These are phyloP conservation scores for Ustilago nuda DNA, from an alignment of 1,284 basidiomycete species.

Conservation along the genomic window DNA sequence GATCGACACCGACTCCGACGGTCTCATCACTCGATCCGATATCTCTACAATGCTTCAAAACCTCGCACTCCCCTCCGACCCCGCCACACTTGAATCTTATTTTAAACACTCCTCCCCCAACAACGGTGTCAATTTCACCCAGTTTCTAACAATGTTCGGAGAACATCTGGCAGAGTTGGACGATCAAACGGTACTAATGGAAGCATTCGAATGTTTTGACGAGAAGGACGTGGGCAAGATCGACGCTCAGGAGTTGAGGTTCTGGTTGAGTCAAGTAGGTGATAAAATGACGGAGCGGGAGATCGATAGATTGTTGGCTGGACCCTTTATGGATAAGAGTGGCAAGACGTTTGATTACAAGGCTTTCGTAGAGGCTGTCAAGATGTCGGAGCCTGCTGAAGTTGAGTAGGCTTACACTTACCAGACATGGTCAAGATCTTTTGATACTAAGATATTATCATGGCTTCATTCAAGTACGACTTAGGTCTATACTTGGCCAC, in stretches of 20 bases:
- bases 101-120: constrained; percentile 15
- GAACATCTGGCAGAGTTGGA: constrained; percentile 59
- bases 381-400: constrained; percentile 65
- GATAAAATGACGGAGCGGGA: constrained; percentile 63
- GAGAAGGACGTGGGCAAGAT: constrained; percentile 65
- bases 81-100: constrained; percentile 30
- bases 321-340: constrained; percentile 62
- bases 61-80: constrained; percentile 54
- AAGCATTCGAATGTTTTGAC: constrained; percentile 68
- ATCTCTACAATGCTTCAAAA: constrained; percentile 64
- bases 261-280: constrained; percentile 62
- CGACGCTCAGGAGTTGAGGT: constrained; percentile 56
- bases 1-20: constrained; percentile 69
- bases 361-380: constrained; percentile 65
- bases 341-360: constrained; percentile 67
- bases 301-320: constrained; percentile 58
- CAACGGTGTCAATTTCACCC: constrained; percentile 61
- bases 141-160: constrained; percentile 68
- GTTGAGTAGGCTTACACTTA: constrained; percentile 37
- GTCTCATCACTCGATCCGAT: constrained; percentile 65
- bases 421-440: neutral
- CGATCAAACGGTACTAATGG: constrained; percentile 58
- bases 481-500: neutral
- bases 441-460: too few relatives aligned
- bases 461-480: too few relatives aligned